Evolutionary conservation across 495 filamentous ascomycete genomes (phyloP).

Genomic region (Lichina pygmaea): DNA sequence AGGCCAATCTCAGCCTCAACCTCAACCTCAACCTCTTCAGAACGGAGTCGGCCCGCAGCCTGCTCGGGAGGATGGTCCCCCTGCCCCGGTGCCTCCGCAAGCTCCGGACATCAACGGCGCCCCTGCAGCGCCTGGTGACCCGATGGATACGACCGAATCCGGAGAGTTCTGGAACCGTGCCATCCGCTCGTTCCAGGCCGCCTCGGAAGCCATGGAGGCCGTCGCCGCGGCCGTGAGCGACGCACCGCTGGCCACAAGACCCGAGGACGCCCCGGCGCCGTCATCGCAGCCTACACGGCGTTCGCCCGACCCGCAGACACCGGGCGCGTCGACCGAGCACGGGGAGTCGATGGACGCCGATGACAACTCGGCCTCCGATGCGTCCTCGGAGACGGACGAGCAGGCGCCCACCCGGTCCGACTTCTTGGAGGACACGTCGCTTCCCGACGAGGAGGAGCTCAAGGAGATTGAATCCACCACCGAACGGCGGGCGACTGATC

Average conservation of each 20-base stretch:
- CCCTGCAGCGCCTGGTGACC: not conserved
- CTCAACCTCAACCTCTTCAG: not conserved
- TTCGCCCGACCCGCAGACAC: not conserved
- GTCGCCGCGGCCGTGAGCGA: not conserved
- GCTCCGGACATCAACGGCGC: constrained; percentile 1
- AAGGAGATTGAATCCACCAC: constrained; percentile 26
- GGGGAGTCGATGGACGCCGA: not conserved
- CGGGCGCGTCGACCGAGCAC: not conserved
- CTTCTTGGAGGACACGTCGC: constrained; percentile 23
- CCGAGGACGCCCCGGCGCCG: not conserved
- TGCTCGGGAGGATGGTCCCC: not conserved
- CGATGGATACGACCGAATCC: not conserved
- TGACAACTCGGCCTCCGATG: not conserved
- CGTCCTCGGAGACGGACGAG: not conserved
- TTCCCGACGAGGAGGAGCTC: constrained; percentile 30
- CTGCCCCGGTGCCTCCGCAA: not conserved
- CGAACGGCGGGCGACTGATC: constrained; percentile 26
- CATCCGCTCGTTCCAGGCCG: not conserved
- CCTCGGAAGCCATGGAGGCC: not conserved
- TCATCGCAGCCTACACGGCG: not conserved
- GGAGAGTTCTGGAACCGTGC: not conserved
- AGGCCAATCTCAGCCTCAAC: not conserved
- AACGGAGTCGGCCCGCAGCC: not conserved
- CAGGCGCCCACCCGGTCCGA: not conserved
- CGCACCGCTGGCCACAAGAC: not conserved